Evolutionary conservation across 108 stramenopile genomes (phyloP).

Genomic region (Nitzschia inconspicua): DNA sequence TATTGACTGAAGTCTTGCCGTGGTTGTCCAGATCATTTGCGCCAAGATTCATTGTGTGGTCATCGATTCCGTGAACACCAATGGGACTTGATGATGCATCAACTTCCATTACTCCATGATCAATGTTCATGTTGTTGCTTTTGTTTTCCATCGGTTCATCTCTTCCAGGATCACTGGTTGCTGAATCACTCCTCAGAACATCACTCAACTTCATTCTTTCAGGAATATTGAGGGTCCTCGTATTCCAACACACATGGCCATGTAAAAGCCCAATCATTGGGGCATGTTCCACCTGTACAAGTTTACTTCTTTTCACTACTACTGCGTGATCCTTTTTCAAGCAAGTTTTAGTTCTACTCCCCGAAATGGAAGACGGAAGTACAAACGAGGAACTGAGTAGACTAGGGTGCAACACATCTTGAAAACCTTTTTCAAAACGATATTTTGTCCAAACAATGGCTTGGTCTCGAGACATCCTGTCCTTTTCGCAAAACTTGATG

Average conservation of each 20-base stretch:
- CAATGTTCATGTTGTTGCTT: no score
- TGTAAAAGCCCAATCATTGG: not conserved
- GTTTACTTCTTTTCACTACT: not conserved
- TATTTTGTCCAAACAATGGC: not conserved
- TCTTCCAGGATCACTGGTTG: no score
- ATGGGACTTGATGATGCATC: no score
- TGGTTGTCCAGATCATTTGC: no score
- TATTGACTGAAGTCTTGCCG: no score
- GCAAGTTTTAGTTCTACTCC: not conserved
- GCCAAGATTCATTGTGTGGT: no score
- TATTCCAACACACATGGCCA: constrained; percentile 1
- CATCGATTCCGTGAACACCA: no score
- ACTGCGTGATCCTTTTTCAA: not conserved
- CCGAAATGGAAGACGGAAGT: not conserved
- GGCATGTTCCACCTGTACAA: constrained; percentile 1
- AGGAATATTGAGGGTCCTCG: not conserved
- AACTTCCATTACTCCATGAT: no score
- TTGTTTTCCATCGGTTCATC: no score
- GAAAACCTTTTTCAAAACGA: constrained; percentile 1
- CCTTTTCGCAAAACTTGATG: no score
- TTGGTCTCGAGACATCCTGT: not conserved
- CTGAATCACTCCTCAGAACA: no score
- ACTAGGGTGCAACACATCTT: not conserved
- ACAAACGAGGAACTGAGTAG: not conserved
- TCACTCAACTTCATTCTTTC: not conserved